Percentiles rank a stretch among this genome's conserved stretches.
These are phyloP conservation scores for Fusarium solani-melongenae DNA, from an alignment of 2,329 filamentous ascomycete genomes.

Conservation along the genomic window DNA sequence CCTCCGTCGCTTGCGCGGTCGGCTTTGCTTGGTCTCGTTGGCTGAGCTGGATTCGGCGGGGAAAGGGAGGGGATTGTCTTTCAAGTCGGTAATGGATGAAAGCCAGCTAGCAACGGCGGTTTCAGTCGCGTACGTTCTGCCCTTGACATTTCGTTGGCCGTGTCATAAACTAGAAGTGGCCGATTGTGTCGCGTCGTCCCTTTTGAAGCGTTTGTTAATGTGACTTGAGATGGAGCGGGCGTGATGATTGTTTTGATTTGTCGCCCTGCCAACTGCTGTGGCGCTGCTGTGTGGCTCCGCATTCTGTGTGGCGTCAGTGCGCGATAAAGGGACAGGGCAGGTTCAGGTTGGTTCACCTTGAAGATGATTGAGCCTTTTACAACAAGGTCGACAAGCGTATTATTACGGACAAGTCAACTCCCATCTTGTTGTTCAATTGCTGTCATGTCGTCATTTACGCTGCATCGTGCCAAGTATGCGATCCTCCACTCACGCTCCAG, in stretches of 20 bases:
- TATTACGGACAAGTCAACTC: too few relatives aligned
- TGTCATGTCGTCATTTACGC: too few relatives aligned
- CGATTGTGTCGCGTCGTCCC: neutral
- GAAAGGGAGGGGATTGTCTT: conserved; percentile 5
- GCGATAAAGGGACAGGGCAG: neutral
- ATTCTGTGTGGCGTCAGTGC: too few relatives aligned
- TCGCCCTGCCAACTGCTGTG: neutral
- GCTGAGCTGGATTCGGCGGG: neutral
- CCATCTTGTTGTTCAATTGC: too few relatives aligned
- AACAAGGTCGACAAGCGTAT: neutral
- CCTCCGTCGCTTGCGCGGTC: neutral
- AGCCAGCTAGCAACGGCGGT: conserved; percentile 1
- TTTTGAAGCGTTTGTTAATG: neutral
- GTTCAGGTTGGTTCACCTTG: neutral
- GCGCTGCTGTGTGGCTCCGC: too few relatives aligned
- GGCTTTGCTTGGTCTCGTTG: neutral
- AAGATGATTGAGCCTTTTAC: neutral
- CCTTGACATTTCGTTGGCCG: neutral
- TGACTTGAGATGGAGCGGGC: neutral
- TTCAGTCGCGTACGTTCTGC: neutral
- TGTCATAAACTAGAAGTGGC: neutral
- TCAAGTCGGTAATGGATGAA: conserved; percentile 4
- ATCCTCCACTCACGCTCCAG: too few relatives aligned
- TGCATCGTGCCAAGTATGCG: too few relatives aligned
- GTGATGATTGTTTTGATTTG: neutral